Percentiles rank a stretch among this genome's conserved stretches.
Evolutionary conservation across 371 early-diverging fungal genomes (phyloP).

Genomic region (Thermomucor indicae-seudaticae): DNA sequence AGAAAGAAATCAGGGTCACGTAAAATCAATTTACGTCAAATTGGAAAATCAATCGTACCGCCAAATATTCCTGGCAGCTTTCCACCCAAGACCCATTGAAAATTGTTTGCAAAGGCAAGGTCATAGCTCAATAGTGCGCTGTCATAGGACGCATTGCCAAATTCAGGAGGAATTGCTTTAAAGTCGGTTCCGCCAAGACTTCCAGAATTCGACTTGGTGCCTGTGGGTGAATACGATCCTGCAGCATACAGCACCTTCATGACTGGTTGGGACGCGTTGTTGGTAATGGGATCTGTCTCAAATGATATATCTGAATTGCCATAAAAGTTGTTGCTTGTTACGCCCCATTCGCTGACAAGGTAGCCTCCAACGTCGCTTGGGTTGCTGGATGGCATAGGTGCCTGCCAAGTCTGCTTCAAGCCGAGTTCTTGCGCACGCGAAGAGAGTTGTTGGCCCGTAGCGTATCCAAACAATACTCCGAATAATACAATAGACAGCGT

Average conservation of each 20-base stretch:
- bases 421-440: conserved; percentile 21
- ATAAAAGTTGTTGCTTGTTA: conserved; percentile 12
- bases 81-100: conserved; percentile 54
- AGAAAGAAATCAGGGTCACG: background rate
- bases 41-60: conserved; percentile 16
- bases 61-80: conserved; percentile 51
- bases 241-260: conserved; percentile 35
- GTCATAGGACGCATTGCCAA: conserved; percentile 28
- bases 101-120: conserved; percentile 48
- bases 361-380: conserved; percentile 4
- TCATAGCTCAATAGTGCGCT: conserved; percentile 49
- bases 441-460: conserved; percentile 2
- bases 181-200: conserved; percentile 43
- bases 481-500: background rate
- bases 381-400: conserved; percentile 18
- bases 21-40: background rate
- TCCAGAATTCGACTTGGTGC: conserved; percentile 10
- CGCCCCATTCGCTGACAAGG: conserved; percentile 22
- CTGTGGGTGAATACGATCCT: conserved; percentile 40
- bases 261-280: conserved; percentile 16
- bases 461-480: background rate
- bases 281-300: conserved; percentile 39
- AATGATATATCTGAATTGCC: conserved; percentile 34
- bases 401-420: conserved; percentile 29
- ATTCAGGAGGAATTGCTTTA: conserved; percentile 39